Evolutionary conservation across 1,139 yeast genomes (phyloP), one percentile per base, ranked within the genome.

Genomic region (Hanseniaspora uvarum): DNA sequence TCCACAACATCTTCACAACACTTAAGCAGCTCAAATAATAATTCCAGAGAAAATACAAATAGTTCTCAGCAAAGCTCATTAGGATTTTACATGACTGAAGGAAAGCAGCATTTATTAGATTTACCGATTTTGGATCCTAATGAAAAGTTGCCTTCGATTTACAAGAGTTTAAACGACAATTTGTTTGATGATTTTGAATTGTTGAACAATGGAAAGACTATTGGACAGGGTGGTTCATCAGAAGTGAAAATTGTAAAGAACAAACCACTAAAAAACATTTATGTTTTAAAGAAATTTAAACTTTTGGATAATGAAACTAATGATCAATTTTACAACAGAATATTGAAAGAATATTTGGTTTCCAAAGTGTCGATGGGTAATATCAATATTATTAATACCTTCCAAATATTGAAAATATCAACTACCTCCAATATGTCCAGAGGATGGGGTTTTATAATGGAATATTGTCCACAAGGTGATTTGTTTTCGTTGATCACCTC

Each of bases 401-500:
- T 72, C 58, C 78, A 78, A 23, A 63, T 83, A 41, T 68, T 83
- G 23, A 74, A 79, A 56, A 74, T 83, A 34, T 85, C 81, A 56
- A 73, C 82, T 2, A 75, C 78, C 21, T 71, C 72, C 10, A 71
- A 68, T 55, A 66, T 82, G 57, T 73, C 78, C 3, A 70, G 89
- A 59, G 84, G 87, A 3, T 84, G 94, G 94, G 92, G 89, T 4
- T 77, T 83, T 63, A 75, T 82, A 7, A 70, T 84, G 72, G 87
- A 83, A 59, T 75, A 68, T 57, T 83, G 88, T 62, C 70, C 68
- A 40, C 86, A 86, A 18, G 87, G 87, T 37, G 95, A 86, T 62
- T 69, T 85, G 51, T 85, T 80, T 63, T 79, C 79, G 58, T 67
- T 80, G 44, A 78, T 85, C 49, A 72, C 77, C 46, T 68, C 72